phyloP scores from a whole-genome alignment of 345 rosid species.

The Lumnitzera littorea region DNA sequence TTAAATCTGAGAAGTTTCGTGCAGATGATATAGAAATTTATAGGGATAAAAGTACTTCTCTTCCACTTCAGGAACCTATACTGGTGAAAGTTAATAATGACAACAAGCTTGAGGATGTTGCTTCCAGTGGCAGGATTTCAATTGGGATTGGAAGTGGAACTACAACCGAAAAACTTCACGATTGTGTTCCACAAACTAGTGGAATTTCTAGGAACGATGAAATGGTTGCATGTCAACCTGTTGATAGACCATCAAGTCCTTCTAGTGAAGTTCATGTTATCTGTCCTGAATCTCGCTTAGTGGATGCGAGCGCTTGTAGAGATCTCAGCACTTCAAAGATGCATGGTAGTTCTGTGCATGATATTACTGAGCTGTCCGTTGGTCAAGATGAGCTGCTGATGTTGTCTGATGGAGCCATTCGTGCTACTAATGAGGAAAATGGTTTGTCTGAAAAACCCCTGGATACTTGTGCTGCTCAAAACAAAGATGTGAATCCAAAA shows the following conservation, averaged over 20 bases:
- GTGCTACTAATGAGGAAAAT: slow-evolving; percentile 7
- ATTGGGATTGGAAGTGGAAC: slow-evolving; percentile 11
- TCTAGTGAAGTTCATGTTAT: slow-evolving; percentile 4
- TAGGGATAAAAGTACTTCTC: slow-evolving; percentile 18
- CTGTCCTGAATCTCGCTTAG: slow-evolving; percentile 12
- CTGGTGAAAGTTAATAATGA: slow-evolving; percentile 15
- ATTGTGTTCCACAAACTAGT: slow-evolving; percentile 6
- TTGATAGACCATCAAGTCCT: slow-evolving; percentile 2
- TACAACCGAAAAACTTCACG: slow-evolving; percentile 4
- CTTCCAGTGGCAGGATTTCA: slow-evolving; percentile 8
- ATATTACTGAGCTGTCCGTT: neutral
- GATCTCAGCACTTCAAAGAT: slow-evolving; percentile 1
- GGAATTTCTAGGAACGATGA: slow-evolving; percentile 12
- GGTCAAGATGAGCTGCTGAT: neutral
- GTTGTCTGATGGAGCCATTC: slow-evolving; percentile 13
- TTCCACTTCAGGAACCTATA: slow-evolving; percentile 6
- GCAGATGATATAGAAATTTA: slow-evolving; percentile 15
- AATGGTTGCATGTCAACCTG: slow-evolving; percentile 7
- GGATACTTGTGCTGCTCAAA: slow-evolving; percentile 1
- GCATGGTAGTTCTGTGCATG: neutral
- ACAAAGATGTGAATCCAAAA: slow-evolving; percentile 12
- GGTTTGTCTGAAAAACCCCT: slow-evolving; percentile 16
- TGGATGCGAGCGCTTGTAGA: slow-evolving; percentile 4
- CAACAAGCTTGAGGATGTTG: slow-evolving; percentile 4
- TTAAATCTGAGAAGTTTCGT: slow-evolving; percentile 17